These are phyloP conservation scores for Petunia axillaris DNA, from an alignment of 257 asterid genomes.

Conservation along the genomic window DNA sequence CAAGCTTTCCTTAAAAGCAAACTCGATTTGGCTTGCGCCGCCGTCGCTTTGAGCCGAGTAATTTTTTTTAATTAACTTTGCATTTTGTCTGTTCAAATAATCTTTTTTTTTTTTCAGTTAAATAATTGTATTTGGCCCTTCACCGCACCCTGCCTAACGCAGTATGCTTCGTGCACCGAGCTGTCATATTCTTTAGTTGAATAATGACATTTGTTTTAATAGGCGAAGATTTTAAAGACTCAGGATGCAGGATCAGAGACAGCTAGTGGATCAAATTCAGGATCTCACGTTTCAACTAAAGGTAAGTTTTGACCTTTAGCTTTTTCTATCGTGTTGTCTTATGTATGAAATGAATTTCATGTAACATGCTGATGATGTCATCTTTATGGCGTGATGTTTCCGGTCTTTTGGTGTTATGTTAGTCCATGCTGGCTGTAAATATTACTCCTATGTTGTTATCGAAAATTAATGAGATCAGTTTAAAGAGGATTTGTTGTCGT, in stretches of 20 bases:
- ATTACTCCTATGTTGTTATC: background rate
- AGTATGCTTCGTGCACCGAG: too few species aligned
- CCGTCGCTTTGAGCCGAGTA: conserved; percentile 85
- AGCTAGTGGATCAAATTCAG: conserved; percentile 42
- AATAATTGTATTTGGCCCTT: too few species aligned
- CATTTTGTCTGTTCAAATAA: background rate
- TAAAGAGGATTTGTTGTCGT: background rate
- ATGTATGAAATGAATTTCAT: background rate
- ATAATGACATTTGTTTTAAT: background rate
- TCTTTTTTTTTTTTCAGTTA: background rate
- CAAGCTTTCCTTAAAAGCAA: conserved; percentile 77
- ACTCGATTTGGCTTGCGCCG: conserved; percentile 91
- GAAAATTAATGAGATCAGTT: background rate
- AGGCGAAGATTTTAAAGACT: conserved; percentile 34
- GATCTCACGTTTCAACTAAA: conserved; percentile 40
- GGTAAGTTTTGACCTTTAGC: conserved; percentile 34
- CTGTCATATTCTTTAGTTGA: too few species aligned
- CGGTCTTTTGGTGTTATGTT: conserved; percentile 3
- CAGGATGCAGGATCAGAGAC: conserved; percentile 52
- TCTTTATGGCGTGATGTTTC: background rate
- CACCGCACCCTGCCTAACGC: too few species aligned
- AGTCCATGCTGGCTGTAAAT: background rate
- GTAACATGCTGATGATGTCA: background rate
- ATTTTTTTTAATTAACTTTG: background rate
- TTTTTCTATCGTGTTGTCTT: background rate